Conservation (phyloP, 2,329 filamentous ascomycete species). For the Xylaria digitata region DNA sequence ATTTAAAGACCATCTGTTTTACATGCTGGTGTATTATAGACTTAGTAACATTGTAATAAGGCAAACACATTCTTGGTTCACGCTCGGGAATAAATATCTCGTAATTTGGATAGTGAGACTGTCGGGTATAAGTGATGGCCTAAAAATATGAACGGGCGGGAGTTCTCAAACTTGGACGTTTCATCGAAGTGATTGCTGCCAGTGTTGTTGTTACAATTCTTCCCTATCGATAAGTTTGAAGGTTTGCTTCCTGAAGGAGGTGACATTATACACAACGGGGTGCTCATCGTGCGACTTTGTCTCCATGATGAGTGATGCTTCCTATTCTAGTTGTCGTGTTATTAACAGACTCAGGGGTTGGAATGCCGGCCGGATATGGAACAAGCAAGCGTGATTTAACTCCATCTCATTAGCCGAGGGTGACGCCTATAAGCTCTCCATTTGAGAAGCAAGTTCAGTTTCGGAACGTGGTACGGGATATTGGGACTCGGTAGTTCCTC, state of each 20-base stretch:
- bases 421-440: not conserved
- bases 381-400: not conserved
- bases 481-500: not conserved
- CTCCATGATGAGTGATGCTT: not conserved
- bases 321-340: not conserved
- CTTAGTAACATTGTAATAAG: slow-evolving; percentile 45
- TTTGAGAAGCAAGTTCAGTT: not conserved
- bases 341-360: not conserved
- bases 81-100: not conserved
- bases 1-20: slow-evolving; percentile 13
- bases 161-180: too few species aligned
- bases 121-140: not conserved
- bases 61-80: not conserved
- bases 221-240: not conserved
- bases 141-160: too few species aligned
- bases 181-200: not conserved
- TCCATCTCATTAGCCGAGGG: not conserved
- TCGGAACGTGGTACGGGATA: not conserved
- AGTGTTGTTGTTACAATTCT: too few species aligned
- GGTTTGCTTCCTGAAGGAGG: not conserved
- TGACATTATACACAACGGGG: not conserved
- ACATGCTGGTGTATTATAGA: slow-evolving; percentile 38
- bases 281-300: not conserved
- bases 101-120: not conserved
- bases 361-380: not conserved